These are phyloP conservation scores for Hypoxylon sp. DNA, from an alignment of 2,329 filamentous ascomycete genomes.

Conservation along the genomic window DNA sequence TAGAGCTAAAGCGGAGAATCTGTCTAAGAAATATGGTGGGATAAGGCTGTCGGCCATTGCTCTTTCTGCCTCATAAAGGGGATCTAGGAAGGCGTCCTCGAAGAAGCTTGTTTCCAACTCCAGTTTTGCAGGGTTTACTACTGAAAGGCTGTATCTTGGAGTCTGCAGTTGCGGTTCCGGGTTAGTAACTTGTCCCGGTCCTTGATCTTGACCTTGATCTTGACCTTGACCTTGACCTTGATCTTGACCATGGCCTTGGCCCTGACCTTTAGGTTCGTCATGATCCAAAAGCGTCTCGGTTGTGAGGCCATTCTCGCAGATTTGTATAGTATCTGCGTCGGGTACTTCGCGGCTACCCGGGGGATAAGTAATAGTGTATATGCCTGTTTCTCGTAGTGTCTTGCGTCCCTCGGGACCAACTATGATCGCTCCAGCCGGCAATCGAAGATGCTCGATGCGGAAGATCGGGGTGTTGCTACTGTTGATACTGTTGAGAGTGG, in stretches of 20 bases:
- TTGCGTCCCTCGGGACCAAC: background rate
- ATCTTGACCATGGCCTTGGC: no score
- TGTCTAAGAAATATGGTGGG: background rate
- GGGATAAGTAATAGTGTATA: slow-evolving; percentile 13
- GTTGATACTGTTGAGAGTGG: background rate
- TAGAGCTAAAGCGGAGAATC: background rate
- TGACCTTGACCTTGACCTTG: no score
- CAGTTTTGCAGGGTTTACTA: background rate
- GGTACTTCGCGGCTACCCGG: background rate
- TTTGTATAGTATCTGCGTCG: background rate
- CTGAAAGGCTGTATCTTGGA: background rate
- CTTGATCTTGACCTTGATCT: no score
- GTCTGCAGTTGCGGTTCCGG: background rate
- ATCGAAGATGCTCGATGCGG: slow-evolving; percentile 2
- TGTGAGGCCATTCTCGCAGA: slow-evolving; percentile 17
- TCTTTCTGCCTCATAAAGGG: background rate
- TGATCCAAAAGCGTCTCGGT: background rate
- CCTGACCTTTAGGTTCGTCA: background rate
- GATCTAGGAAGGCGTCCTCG: background rate
- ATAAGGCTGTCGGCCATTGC: background rate
- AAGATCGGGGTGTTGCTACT: background rate
- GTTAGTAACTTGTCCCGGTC: no score
- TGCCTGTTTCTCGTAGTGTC: background rate
- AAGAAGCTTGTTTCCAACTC: background rate
- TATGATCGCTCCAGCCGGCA: slow-evolving; percentile 8